Evolutionary conservation across 169 alveolate species (phyloP), one percentile per base, ranked within the genome.

Genomic region (Eimeria nieschulzi): DNA sequence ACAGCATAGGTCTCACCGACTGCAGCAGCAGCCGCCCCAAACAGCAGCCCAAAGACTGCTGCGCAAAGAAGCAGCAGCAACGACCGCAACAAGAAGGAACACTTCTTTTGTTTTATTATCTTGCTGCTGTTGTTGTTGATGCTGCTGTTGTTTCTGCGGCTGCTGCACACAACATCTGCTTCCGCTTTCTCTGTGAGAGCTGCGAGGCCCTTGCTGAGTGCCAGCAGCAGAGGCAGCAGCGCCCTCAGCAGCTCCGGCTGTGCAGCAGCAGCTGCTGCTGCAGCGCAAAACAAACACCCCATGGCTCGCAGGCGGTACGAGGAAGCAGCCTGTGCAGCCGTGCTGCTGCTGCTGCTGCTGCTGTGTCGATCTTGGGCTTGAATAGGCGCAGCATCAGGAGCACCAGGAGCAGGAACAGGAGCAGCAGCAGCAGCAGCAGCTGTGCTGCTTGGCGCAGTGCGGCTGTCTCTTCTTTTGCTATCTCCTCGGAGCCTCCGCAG

Each of bases 191-290:
- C 25, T 19, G 75, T 33, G 46, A 33, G 46, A 33, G 46, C 17
- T 6, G 56, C 23, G 51, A 21, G 59, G 39, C 68, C 84, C 13
- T 7, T 17, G 61, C 68, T 13, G n/a, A 46, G 84, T 51, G 66
- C 68, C 84, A 75, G 84, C 84, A 75, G 84, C 66, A 75, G 21
- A n/a, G 84, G 84, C 68, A 75, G 10, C 61, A 75, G 64, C 51
- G 39, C 84, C 12, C 23, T 13, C 61, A 75, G 25, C 68, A 75
- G 25, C 25, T 61, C 39, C 15, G 66, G 59, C 23, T 75, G 66
- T 2, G 19, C 61, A 75, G 84, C 84, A 75, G 84, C 84, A 46
- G 84, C 84, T 15, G 84, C 84, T 23, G 12, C 76, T 19, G 46
- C 76, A 9, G 46, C 76, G 12, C 25, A n/a, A 13, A 75, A 9